phyloP scores from a whole-genome alignment of 192 early-diverging fungal genomes.

The Dissophora globulifera region DNA sequence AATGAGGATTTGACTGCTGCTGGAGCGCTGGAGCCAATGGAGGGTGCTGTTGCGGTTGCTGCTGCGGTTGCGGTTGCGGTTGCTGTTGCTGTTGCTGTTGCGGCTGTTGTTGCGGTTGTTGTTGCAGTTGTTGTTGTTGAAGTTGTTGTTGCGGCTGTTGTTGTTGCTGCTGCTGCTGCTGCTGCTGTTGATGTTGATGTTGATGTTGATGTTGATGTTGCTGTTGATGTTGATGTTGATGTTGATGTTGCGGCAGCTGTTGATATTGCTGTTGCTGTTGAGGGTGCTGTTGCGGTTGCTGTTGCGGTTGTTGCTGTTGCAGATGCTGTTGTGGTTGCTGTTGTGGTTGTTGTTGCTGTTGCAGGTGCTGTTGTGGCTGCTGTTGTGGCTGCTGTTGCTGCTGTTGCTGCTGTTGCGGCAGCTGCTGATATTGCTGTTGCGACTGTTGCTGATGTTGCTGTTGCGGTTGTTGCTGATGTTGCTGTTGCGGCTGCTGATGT shows the following conservation, averaged over 20 bases:
- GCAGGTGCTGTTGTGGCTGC: neutral
- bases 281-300: slow-evolving; percentile 1
- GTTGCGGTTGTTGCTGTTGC: neutral
- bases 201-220: slow-evolving; percentile 3
- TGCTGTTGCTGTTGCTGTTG: slow-evolving; percentile 15
- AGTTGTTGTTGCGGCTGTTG: slow-evolving; percentile 5
- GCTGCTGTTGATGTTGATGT: neutral
- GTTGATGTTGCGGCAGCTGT: neutral
- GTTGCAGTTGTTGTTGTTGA: neutral
- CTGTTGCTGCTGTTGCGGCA: slow-evolving; percentile 2
- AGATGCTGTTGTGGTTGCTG: slow-evolving; percentile 4
- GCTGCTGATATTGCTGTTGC: slow-evolving; percentile 7
- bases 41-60: neutral
- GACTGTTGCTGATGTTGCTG: slow-evolving; percentile 1
- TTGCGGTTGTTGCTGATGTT: slow-evolving; percentile 10
- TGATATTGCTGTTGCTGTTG: slow-evolving; percentile 13
- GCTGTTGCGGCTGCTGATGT: slow-evolving; percentile 14
- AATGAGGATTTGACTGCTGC: slow-evolving; percentile 1
- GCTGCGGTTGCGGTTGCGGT: slow-evolving; percentile 2
- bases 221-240: slow-evolving; percentile 6
- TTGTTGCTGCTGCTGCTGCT: slow-evolving; percentile 3
- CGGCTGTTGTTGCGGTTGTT: slow-evolving; percentile 2
- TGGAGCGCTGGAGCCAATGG: neutral
- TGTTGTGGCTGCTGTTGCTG: neutral
- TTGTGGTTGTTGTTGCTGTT: neutral